Evolutionary conservation across 1,284 basidiomycete genomes (phyloP).

Genomic region (Pyrrhoderma lamaoense): DNA sequence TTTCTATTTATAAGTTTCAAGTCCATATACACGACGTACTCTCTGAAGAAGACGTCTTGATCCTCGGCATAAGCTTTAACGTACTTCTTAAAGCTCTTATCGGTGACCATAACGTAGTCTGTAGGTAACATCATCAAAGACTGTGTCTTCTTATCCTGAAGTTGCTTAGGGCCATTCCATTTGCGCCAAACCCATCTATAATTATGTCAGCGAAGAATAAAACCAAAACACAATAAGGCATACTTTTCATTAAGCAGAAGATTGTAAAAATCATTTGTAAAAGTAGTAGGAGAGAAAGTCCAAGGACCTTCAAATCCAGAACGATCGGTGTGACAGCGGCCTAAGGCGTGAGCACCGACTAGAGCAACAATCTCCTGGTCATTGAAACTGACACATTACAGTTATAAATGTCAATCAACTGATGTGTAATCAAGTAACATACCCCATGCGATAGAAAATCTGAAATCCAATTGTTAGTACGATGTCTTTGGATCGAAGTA

Average conservation of each 20-base stretch:
- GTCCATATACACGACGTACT: constrained; percentile 44
- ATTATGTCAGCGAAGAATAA: not conserved
- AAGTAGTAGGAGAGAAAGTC: constrained; percentile 82
- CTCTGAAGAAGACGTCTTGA: constrained; percentile 82
- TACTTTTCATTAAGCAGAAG: constrained; percentile 85
- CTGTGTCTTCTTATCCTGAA: constrained; percentile 85
- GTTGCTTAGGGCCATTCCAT: constrained; percentile 91
- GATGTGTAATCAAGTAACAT: constrained; percentile 16
- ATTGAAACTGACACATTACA: constrained; percentile 60
- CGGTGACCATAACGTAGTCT: constrained; percentile 76
- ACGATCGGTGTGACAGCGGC: constrained; percentile 82
- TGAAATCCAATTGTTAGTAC: constrained; percentile 25
- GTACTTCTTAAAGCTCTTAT: constrained; percentile 85
- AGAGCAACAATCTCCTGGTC: constrained; percentile 97
- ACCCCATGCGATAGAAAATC: constrained; percentile 92
- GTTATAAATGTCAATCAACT: constrained; percentile 3
- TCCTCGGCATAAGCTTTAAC: constrained; percentile 80
- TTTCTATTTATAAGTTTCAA: not conserved
- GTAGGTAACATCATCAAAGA: constrained; percentile 94
- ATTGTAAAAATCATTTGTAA: constrained; percentile 90
- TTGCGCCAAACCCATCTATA: constrained; percentile 72
- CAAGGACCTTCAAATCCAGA: constrained; percentile 89
- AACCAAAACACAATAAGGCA: constrained; percentile 18
- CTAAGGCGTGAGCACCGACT: constrained; percentile 89
- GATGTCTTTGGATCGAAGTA: not conserved